Evolutionary conservation across 106 monocot species (phyloP).

Genomic region (Alisma plantagoaquatica): DNA sequence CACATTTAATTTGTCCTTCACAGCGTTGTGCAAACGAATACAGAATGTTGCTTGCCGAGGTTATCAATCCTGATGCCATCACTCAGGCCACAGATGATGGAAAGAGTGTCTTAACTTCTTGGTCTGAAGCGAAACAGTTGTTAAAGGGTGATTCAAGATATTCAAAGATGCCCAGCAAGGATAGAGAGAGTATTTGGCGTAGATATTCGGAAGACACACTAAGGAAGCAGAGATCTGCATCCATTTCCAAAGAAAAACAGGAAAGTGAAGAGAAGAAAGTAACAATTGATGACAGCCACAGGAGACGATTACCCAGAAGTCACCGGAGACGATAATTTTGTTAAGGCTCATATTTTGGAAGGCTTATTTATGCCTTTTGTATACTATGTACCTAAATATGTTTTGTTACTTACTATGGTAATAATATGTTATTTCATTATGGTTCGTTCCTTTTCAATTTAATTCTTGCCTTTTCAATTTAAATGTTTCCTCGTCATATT

Average conservation of each 20-base stretch:
- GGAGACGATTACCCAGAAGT: neutral
- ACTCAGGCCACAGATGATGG: constrained; percentile 24
- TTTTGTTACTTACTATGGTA: too few species aligned
- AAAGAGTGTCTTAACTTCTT: constrained; percentile 60
- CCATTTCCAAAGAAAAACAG: constrained; percentile 32
- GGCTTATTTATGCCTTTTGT: too few species aligned
- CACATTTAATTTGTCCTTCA: constrained; percentile 35
- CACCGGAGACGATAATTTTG: neutral
- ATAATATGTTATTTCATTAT: too few species aligned
- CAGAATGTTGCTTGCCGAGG: constrained; percentile 42
- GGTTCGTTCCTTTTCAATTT: too few species aligned
- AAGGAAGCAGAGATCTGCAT: constrained; percentile 29
- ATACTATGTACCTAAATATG: too few species aligned
- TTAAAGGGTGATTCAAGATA: constrained; percentile 69
- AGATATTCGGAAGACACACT: constrained; percentile 40
- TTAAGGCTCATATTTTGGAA: too few species aligned
- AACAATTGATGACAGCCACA: constrained; percentile 1
- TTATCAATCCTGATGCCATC: constrained; percentile 52
- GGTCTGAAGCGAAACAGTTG: constrained; percentile 72
- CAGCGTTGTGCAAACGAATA: constrained; percentile 70
- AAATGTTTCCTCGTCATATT: too few species aligned
- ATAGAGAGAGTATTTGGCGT: constrained; percentile 64
- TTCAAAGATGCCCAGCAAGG: constrained; percentile 72
- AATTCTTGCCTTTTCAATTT: too few species aligned
- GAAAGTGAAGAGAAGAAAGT: constrained; percentile 31